A percentile compares a stretch with the other conserved stretches of the same genome.
Conservation (phyloP, 2,329 filamentous ascomycete genomes). For the Talaromyces atroroseus region DNA sequence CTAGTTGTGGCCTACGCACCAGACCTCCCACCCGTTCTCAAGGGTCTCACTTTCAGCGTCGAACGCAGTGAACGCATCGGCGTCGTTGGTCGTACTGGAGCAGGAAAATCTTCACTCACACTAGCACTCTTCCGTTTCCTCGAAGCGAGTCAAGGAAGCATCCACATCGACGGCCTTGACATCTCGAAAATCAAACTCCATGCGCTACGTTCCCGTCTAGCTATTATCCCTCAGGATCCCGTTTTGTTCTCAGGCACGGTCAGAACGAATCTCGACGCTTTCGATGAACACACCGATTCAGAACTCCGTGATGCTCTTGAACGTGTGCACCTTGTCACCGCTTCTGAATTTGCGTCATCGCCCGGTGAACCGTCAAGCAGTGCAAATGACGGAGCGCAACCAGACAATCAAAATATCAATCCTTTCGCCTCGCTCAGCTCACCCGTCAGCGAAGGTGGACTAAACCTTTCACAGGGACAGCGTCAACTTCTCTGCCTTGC, state of each 20-base stretch:
- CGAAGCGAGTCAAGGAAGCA: conserved; percentile 60
- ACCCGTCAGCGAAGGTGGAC: conserved; percentile 63
- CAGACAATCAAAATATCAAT: conserved; percentile 40
- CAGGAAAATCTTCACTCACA: conserved; percentile 71
- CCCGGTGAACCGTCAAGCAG: conserved; percentile 13
- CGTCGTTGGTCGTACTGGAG: conserved; percentile 73
- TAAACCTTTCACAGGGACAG: conserved; percentile 70
- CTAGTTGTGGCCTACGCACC: conserved; percentile 67
- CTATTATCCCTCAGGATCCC: conserved; percentile 78
- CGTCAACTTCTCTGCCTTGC: conserved; percentile 70
- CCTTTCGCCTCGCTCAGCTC: conserved; percentile 59
- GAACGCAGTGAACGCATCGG: conserved; percentile 64
- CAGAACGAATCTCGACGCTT: conserved; percentile 71
- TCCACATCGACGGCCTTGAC: conserved; percentile 68
- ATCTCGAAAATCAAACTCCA: conserved; percentile 66
- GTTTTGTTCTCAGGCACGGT: conserved; percentile 77
- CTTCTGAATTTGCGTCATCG: conserved; percentile 19
- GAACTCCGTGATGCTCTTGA: conserved; percentile 65
- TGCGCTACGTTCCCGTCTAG: conserved; percentile 65
- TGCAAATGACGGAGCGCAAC: conserved; percentile 12
- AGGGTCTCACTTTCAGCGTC: conserved; percentile 62
- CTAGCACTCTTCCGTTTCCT: conserved; percentile 73
- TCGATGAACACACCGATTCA: conserved; percentile 62
- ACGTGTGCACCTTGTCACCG: conserved; percentile 62
- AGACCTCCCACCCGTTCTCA: conserved; percentile 65